Conservation (phyloP, 805 yeast genomes). For the Priceomyces haplophilus region DNA sequence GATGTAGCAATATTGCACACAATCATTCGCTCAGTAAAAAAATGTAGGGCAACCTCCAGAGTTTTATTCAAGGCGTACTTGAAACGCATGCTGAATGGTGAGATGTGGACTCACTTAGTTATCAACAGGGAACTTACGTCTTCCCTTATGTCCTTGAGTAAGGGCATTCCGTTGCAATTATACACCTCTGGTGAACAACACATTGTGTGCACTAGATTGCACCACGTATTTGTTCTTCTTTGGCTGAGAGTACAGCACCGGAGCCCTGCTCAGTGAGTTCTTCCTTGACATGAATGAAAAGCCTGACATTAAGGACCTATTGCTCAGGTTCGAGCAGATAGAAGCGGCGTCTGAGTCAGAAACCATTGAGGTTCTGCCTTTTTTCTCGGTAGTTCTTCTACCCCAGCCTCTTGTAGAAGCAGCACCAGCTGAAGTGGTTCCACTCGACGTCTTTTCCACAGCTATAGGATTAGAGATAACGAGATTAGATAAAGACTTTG, state of each 20-base stretch:
- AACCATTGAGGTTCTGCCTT: background rate
- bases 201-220: constrained; percentile 19
- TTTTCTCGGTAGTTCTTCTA: background rate
- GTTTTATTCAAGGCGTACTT: no score
- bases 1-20: constrained; percentile 11
- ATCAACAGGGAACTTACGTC: no score
- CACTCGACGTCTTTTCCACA: no score
- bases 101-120: no score
- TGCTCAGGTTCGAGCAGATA: constrained; percentile 15
- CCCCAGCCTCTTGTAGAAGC: background rate
- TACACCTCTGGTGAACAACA: constrained; percentile 1
- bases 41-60: no score
- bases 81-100: no score
- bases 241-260: constrained; percentile 1
- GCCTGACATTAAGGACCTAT: constrained; percentile 18
- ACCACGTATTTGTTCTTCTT: constrained; percentile 24
- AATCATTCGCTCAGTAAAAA: constrained; percentile 7
- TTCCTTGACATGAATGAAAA: constrained; percentile 20
- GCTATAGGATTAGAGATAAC: background rate
- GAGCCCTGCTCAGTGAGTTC: constrained; percentile 2
- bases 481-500: background rate
- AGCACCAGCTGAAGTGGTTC: background rate
- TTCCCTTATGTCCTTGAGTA: no score
- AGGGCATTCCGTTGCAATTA: background rate
- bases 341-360: constrained; percentile 15